phyloP scores from a whole-genome alignment of 2,329 filamentous ascomycete genomes.

The Didymella pomorum region DNA sequence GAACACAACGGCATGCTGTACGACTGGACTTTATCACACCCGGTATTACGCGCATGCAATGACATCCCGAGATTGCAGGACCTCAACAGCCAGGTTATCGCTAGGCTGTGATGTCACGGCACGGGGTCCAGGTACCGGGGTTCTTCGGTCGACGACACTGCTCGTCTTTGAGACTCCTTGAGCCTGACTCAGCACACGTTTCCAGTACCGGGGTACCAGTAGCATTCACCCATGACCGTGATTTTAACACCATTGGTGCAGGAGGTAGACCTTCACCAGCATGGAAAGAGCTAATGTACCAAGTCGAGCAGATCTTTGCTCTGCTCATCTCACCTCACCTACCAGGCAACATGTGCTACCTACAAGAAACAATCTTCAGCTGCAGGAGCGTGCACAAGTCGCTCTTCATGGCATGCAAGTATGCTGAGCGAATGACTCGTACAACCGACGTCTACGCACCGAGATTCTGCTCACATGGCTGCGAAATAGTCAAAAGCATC shows the following conservation, averaged over 20 bases:
- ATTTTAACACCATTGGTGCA: neutral
- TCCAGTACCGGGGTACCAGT: neutral
- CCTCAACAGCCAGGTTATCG: neutral
- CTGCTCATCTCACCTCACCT: neutral
- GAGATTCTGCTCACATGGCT: neutral
- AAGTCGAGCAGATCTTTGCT: neutral
- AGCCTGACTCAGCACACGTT: neutral
- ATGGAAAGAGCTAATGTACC: neutral
- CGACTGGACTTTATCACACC: conserved; percentile 5
- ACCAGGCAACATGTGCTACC: neutral
- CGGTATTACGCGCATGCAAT: conserved; percentile 11
- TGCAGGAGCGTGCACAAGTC: neutral
- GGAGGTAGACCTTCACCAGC: neutral
- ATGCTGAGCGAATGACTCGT: neutral
- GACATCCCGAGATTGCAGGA: conserved; percentile 13
- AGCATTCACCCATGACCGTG: neutral
- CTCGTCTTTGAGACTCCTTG: neutral
- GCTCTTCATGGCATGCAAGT: neutral
- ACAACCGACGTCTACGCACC: neutral
- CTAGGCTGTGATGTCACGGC: neutral
- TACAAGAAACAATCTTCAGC: neutral
- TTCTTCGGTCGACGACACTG: neutral
- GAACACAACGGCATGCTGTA: conserved; percentile 8
- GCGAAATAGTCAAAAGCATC: neutral
- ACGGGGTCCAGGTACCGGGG: neutral